These are phyloP conservation scores for Populus ilicifolia DNA, from an alignment of 345 rosid genomes.

Conservation along the genomic window DNA sequence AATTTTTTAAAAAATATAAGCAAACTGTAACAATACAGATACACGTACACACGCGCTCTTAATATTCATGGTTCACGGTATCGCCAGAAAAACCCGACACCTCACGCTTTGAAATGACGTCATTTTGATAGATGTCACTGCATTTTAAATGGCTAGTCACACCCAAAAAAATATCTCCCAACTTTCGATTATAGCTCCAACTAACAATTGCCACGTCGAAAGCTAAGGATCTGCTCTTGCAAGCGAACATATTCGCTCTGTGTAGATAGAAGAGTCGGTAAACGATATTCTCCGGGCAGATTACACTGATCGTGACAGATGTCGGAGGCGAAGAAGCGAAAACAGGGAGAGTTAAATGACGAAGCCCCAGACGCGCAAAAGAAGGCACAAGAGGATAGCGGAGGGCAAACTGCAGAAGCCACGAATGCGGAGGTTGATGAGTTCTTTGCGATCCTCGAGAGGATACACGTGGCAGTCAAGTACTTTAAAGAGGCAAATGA, in stretches of 20 bases:
- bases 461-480: constrained; percentile 30
- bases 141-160: too few species aligned
- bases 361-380: background rate
- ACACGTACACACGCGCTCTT: too few species aligned
- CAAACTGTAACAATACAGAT: too few species aligned
- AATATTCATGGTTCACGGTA: too few species aligned
- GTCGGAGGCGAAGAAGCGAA: constrained; percentile 19
- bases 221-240: too few species aligned
- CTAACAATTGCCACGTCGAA: too few species aligned
- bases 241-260: background rate
- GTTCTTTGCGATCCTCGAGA: constrained; percentile 36
- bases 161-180: too few species aligned
- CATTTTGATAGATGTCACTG: too few species aligned
- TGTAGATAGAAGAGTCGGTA: background rate
- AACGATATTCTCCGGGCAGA: background rate
- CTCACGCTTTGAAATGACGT: too few species aligned
- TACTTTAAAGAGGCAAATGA: constrained; percentile 23
- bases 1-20: too few species aligned
- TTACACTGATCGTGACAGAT: background rate
- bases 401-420: constrained; percentile 1
- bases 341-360: background rate
- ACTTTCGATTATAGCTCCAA: too few species aligned
- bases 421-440: constrained; percentile 42
- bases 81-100: too few species aligned
- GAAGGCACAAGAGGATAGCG: constrained; percentile 3